These are phyloP conservation scores for Fusarium succisae DNA, from an alignment of 2,329 filamentous ascomycete species.

Conservation along the genomic window DNA sequence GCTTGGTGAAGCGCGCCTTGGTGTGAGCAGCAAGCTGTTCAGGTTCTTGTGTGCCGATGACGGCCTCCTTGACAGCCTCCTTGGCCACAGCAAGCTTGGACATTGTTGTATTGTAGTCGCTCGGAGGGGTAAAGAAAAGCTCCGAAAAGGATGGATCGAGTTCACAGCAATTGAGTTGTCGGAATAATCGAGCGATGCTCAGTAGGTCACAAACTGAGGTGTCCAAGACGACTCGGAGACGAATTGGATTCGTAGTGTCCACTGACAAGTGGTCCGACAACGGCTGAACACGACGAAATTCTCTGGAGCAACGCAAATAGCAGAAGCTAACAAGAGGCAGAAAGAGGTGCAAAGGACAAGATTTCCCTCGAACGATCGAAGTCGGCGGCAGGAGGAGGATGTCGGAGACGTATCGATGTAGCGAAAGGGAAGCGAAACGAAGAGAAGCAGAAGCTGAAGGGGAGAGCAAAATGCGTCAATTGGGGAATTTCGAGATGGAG, in stretches of 20 bases:
- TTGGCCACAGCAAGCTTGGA: slow-evolving; percentile 62
- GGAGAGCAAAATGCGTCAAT: slow-evolving; percentile 42
- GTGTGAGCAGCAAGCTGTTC: slow-evolving; percentile 77
- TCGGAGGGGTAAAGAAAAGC: slow-evolving; percentile 24
- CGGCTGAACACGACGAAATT: slow-evolving; percentile 20
- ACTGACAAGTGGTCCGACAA: slow-evolving; percentile 33
- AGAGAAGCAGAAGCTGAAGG: slow-evolving; percentile 18
- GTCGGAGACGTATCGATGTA: slow-evolving; percentile 25
- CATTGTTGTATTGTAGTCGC: slow-evolving; percentile 44
- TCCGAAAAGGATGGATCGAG: slow-evolving; percentile 13
- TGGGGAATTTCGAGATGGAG: slow-evolving; percentile 40
- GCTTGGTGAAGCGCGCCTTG: slow-evolving; percentile 77
- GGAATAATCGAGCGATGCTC: slow-evolving; percentile 19
- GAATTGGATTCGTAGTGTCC: slow-evolving; percentile 15
- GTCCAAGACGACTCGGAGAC: slow-evolving; percentile 2
- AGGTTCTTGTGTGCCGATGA: slow-evolving; percentile 70
- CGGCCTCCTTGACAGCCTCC: slow-evolving; percentile 80
- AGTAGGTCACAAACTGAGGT: slow-evolving; percentile 6
- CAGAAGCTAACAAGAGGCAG: slow-evolving; percentile 10
- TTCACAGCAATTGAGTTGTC: slow-evolving; percentile 34
- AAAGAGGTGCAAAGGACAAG: slow-evolving; percentile 7
- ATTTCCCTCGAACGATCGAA: slow-evolving; percentile 27
- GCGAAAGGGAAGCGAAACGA: slow-evolving; percentile 15
- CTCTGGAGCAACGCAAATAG: slow-evolving; percentile 18
- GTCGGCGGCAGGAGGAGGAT: slow-evolving; percentile 16